These are phyloP conservation scores for Schoenoplectus tabernaemontani DNA, from an alignment of 202 grass and related monocot species.

Conservation along the genomic window DNA sequence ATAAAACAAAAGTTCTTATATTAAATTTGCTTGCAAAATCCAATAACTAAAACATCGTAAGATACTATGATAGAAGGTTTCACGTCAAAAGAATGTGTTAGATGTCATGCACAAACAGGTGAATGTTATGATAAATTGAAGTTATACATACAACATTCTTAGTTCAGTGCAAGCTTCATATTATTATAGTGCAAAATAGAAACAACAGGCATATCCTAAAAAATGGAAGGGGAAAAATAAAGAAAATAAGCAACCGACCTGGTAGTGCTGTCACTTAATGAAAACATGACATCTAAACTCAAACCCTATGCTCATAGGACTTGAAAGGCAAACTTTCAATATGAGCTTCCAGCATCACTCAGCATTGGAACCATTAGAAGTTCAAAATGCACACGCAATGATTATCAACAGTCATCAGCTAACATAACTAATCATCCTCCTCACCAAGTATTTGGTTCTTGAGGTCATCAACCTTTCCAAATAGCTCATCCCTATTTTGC, in stretches of 20 bases:
- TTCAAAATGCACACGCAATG: not conserved
- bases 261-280: not conserved
- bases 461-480: conserved; percentile 49
- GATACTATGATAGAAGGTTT: not conserved
- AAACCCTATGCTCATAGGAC: not conserved
- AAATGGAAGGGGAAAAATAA: no score
- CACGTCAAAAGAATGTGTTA: not conserved
- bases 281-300: not conserved
- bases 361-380: not conserved
- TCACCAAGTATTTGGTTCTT: conserved; percentile 55
- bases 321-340: not conserved
- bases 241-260: not conserved
- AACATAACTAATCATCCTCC: conserved; percentile 24
- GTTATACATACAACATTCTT: not conserved
- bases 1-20: no score
- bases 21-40: no score
- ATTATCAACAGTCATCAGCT: not conserved
- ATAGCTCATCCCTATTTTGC: conserved; percentile 73
- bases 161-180: not conserved
- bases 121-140: not conserved
- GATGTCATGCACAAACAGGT: not conserved
- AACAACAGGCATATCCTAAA: not conserved
- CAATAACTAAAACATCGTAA: not conserved
- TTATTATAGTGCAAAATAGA: not conserved
- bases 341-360: not conserved